A percentile compares a stretch with the other conserved stretches of the same genome.
Conservation (phyloP, 805 yeast genomes). For the Candida piceae region DNA sequence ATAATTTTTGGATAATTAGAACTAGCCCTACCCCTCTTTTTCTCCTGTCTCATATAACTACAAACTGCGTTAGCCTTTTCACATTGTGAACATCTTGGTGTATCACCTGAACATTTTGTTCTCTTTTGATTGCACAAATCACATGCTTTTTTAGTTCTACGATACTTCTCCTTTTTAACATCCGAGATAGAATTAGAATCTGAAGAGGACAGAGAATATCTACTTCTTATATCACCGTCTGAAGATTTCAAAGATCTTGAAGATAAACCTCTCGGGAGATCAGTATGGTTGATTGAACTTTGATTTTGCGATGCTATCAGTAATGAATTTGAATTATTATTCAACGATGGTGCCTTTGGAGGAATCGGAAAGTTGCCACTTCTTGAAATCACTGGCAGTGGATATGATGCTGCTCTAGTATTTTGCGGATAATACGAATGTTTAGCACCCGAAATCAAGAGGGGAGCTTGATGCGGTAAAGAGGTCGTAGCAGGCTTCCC, state of each 20-base stretch:
- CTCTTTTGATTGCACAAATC: constrained; percentile 43
- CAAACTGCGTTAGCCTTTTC: constrained; percentile 28
- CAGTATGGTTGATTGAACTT: no score
- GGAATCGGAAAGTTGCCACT: background rate
- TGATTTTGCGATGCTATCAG: background rate
- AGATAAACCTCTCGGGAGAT: no score
- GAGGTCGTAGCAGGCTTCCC: background rate
- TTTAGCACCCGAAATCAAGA: background rate
- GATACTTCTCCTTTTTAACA: constrained; percentile 5
- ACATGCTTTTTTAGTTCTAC: constrained; percentile 36
- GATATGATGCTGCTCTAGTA: no score
- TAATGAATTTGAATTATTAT: no score
- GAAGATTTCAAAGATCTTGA: background rate
- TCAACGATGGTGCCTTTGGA: background rate
- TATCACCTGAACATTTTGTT: constrained; percentile 43
- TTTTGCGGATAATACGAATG: no score
- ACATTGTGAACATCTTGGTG: constrained; percentile 40
- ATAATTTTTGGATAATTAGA: constrained; percentile 35
- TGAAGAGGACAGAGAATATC: background rate
- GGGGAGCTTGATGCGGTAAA: background rate
- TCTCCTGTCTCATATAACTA: constrained; percentile 38
- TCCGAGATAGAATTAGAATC: background rate
- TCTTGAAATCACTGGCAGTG: background rate
- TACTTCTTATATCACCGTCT: background rate
- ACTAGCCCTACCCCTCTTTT: constrained; percentile 43